Conservation (phyloP, 805 yeast genomes). For the Torulaspora maleeae region DNA sequence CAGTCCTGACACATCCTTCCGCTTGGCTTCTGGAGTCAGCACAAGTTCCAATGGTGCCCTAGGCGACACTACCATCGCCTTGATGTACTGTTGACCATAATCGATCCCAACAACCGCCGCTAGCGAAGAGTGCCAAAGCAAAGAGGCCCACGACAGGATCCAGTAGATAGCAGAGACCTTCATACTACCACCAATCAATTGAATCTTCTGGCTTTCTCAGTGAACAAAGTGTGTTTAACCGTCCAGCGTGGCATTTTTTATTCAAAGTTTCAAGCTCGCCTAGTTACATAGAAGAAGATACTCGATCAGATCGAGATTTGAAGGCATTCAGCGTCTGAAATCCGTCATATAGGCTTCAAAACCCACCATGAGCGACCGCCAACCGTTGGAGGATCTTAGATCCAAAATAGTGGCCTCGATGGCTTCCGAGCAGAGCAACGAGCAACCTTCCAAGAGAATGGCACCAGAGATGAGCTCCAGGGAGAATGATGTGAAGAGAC, state of each 20-base stretch:
- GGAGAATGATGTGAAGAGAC: conserved; percentile 10
- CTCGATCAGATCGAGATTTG: not conserved
- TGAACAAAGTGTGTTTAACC: not conserved
- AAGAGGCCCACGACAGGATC: conserved; percentile 5
- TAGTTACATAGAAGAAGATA: not conserved
- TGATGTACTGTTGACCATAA: conserved; percentile 80
- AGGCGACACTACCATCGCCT: conserved; percentile 87
- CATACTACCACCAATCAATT: conserved; percentile 8
- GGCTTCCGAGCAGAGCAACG: conserved; percentile 9
- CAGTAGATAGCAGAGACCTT: conserved; percentile 7
- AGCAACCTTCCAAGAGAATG: conserved; percentile 9
- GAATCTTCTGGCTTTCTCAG: not conserved
- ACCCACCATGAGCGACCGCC: conserved; percentile 6
- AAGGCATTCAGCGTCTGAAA: not conserved
- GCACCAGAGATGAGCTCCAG: not conserved
- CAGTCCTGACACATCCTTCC: conserved; percentile 82
- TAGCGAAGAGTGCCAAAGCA: conserved; percentile 16
- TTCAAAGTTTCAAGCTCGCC: not conserved
- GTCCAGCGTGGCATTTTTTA: conserved; percentile 2
- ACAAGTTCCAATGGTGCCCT: conserved; percentile 84
- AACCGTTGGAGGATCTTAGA: conserved; percentile 25
- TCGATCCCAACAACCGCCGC: conserved; percentile 85
- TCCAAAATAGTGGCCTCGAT: conserved; percentile 30
- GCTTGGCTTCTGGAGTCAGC: conserved; percentile 82
- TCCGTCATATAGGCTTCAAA: not conserved